phyloP scores from a whole-genome alignment of 1,284 basidiomycete species.

The Vanrija sp. region DNA sequence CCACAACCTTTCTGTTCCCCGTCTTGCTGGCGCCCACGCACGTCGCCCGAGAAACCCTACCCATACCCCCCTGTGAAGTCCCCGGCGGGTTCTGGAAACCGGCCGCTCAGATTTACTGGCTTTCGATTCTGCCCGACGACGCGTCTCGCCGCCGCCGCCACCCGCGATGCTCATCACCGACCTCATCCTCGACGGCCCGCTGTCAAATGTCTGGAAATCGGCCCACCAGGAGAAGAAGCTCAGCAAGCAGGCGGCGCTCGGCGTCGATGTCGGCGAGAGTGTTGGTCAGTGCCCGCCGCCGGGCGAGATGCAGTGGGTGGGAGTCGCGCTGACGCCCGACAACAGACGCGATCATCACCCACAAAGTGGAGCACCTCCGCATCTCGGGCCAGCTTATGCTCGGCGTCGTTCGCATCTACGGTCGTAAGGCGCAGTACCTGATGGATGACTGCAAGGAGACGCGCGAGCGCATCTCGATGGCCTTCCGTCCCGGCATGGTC shows the following conservation, averaged over 20 bases:
- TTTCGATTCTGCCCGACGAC: no score
- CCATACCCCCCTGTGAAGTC: no score
- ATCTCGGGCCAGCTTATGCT: conserved; percentile 91
- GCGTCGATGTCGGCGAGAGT: conserved; percentile 89
- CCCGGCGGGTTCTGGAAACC: no score
- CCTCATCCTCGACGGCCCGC: conserved; percentile 84
- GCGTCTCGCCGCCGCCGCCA: not conserved
- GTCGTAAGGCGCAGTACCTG: conserved; percentile 93
- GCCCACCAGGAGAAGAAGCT: conserved; percentile 98
- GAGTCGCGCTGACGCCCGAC: not conserved
- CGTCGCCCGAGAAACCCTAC: no score
- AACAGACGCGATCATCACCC: conserved; percentile 75
- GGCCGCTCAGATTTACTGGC: no score
- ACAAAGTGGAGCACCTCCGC: conserved; percentile 75
- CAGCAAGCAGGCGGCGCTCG: conserved; percentile 87
- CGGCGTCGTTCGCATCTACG: conserved; percentile 95
- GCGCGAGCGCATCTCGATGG: conserved; percentile 90
- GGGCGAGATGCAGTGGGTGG: not conserved
- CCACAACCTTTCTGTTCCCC: no score
- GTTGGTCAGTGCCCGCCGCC: conserved; percentile 68
- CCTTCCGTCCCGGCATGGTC: conserved; percentile 86
- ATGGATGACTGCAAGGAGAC: conserved; percentile 98
- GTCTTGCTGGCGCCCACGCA: no score
- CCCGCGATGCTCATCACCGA: conserved; percentile 76
- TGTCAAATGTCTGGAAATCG: conserved; percentile 97